These are phyloP conservation scores for Aciculosporium take DNA, from an alignment of 2,329 filamentous ascomycete genomes.

Conservation along the genomic window DNA sequence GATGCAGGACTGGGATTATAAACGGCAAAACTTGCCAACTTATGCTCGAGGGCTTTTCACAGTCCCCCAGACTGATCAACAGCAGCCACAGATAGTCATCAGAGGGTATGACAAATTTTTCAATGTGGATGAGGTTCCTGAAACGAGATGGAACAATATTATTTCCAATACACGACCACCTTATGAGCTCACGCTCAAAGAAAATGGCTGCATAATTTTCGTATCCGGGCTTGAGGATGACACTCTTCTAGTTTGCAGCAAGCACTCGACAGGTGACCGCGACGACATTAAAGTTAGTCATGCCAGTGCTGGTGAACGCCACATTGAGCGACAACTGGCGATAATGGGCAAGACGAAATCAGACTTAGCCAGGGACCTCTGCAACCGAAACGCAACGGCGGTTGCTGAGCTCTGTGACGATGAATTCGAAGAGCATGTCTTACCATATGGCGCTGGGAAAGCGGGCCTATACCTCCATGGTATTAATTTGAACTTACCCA, in stretches of 20 bases:
- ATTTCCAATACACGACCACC: conserved; percentile 63
- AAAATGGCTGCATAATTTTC: conserved; percentile 99
- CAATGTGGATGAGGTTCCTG: conserved; percentile 69
- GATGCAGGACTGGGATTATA: conserved; percentile 93
- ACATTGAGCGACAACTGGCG: conserved; percentile 66
- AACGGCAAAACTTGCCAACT: conserved; percentile 69
- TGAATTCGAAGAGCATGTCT: conserved; percentile 88
- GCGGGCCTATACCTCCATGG: conserved; percentile 92
- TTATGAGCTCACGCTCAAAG: conserved; percentile 92
- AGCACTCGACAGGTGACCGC: conserved; percentile 85
- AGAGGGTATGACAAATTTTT: conserved; percentile 99
- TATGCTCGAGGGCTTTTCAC: conserved; percentile 93
- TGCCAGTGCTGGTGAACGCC: conserved; percentile 67
- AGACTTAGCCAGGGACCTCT: conserved; percentile 64
- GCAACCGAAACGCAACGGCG: conserved; percentile 75
- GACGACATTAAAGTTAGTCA: conserved; percentile 61
- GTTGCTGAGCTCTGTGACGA: conserved; percentile 96
- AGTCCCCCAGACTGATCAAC: conserved; percentile 45
- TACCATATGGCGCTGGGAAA: conserved; percentile 69
- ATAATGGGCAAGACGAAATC: conserved; percentile 62
- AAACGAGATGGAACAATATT: conserved; percentile 75
- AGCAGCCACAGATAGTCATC: conserved; percentile 62
- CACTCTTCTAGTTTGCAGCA: conserved; percentile 91
- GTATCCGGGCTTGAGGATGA: conserved; percentile 81
- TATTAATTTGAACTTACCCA: conserved; percentile 86